Evolutionary conservation across 306 rosid genomes (phyloP), one percentile per base, ranked within the genome.

Genomic region (Lablab purpureus): DNA sequence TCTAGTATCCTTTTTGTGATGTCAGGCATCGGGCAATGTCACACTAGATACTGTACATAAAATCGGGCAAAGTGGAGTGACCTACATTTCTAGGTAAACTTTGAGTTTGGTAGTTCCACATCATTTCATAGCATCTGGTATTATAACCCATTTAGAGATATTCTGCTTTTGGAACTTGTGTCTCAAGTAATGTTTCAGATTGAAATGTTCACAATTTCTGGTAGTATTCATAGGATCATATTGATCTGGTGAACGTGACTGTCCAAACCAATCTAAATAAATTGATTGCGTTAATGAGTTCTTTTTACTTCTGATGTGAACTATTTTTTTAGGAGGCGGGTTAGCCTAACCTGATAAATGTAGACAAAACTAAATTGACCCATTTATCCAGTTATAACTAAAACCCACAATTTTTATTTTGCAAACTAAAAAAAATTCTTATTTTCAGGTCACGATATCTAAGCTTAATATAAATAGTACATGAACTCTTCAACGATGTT

Each of bases 1-100:
- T 37, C 63, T 52, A 10, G 78, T 65, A 8, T 62, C 80, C 70
- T 45, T 58, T 73, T 64, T 69, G 30, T 75, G 37, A 46, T 81
- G 54, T 40, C 82, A 95, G 97, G 97, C 98, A 64, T 95, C 99
- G 25, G 98, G 99, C 58, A 95, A 95, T 80, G 94, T 93, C 74
- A 91, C 99, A 64, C 87, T 91, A 54, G 90, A 90, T 54, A 90
- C 96, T 0, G 87, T 90, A 52, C 87, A 85, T 67, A 73, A 85
- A 80, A 93, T 95, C 71, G 99, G 98, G 81, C 92, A 91, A 80
- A 90, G 93, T 19, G 96, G 97, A 79, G 99, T 93, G 70, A 89
- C 94, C 84, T 95, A 85, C 85, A 87, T 93, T 83, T 95, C 99
- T 58, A 93, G 98, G 99, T 95, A 87, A 83, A 78, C 50, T 17